Percentiles rank a stretch among this genome's conserved stretches.
phyloP scores from a whole-genome alignment of 2,329 filamentous ascomycete genomes.

The Aspergillaceae sp. region DNA sequence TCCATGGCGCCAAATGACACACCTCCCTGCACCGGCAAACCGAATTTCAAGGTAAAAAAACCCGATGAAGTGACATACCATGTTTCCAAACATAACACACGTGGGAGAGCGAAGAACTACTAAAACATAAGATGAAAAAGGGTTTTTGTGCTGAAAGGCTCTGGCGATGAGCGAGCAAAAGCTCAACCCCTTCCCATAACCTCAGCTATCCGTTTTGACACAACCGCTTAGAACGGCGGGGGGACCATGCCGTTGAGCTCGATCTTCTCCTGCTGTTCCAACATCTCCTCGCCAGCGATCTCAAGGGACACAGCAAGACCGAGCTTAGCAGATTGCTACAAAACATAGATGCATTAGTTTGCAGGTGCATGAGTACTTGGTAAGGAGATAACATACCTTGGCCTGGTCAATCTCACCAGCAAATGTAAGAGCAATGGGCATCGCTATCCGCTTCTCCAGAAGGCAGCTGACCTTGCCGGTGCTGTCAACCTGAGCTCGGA shows the following conservation, averaged over 20 bases:
- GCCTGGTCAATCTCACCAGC: constrained; percentile 93
- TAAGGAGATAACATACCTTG: constrained; percentile 57
- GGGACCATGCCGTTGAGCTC: constrained; percentile 37
- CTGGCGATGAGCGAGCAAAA: background rate
- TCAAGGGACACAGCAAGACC: constrained; percentile 91
- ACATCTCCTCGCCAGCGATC: constrained; percentile 72
- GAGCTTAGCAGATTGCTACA: constrained; percentile 85
- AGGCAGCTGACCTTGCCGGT: constrained; percentile 87
- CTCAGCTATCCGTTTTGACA: constrained; percentile 5
- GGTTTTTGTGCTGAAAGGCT: background rate
- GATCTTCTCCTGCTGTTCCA: constrained; percentile 66
- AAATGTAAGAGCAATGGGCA: constrained; percentile 87
- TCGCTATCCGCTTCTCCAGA: constrained; percentile 90
- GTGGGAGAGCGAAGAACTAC: constrained; percentile 33
- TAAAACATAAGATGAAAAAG: constrained; percentile 34
- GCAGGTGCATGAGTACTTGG: background rate
- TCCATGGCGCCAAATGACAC: constrained; percentile 31
- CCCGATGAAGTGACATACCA: constrained; percentile 24
- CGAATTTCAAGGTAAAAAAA: constrained; percentile 20
- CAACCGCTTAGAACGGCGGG: constrained; percentile 40
- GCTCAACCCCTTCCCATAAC: constrained; percentile 7
- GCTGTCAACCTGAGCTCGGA: constrained; percentile 92
- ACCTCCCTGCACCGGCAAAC: constrained; percentile 26
- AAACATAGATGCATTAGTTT: constrained; percentile 6
- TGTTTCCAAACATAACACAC: constrained; percentile 22